Evolutionary conservation across 1,284 basidiomycete genomes (phyloP), one percentile per base, ranked within the genome.

Genomic region (Microbotryum violaceum): DNA sequence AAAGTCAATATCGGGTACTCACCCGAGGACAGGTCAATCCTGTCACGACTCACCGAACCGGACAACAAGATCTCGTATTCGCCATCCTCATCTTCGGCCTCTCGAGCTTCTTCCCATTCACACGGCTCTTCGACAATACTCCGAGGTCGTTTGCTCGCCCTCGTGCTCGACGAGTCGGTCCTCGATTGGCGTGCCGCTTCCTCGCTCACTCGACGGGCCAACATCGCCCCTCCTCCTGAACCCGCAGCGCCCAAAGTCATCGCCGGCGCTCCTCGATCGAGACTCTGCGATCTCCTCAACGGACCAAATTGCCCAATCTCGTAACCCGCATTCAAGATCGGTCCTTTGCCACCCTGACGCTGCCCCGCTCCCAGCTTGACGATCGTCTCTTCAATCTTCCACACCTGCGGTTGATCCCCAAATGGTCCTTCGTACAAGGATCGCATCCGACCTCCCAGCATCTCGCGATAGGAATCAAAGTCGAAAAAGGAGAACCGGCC

Each of bases 331-430:
- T 70, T 70, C 8, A 69, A 21, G 0, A 49, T 37, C 8, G 62
- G 60, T 12, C 69, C 67, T 4, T 49, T 56, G 4, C 69, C 69
- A 3, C 69, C 69, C 1, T 47, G 23, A 16, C 23, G 27, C n/a
- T 61, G 54, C 21, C 56, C 61, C 47, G 50, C 44, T 54, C 16
- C 37, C 27, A 67, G 48, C 47, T 56, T 56, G 4, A 81, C 78
- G 47, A 77, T 74, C 37, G 74, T 77, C 66, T 82, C 81, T 46
- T 71, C 73, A 45, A 82, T 67, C 56, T 78, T 77, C 80, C 80
- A 82, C 18, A 82, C 79, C 67, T 82, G 80, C 16, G 79, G 78
- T 65, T 82, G 80, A 66, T 79, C 78, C 4, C 79, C 80, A 64
- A 78, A 80, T 14, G 77, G 75, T 0, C 80, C 80, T 52, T 78